Evolutionary conservation across 306 rosid genomes (phyloP).

Genomic region (Fragaria nilgerrensis): DNA sequence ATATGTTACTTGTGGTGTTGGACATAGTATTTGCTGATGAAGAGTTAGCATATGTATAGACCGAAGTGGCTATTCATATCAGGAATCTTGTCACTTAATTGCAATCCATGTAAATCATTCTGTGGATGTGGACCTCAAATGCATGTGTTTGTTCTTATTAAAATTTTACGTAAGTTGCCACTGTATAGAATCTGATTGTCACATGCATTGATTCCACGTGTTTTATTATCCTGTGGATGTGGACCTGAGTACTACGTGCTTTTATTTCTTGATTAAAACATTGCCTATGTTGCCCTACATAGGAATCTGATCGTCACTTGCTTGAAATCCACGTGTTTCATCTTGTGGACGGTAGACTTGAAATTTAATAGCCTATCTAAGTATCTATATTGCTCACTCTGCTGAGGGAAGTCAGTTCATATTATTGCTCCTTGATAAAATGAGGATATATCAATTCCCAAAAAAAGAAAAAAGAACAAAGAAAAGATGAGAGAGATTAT

Average conservation of each 20-base stretch:
- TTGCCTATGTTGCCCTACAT: background rate
- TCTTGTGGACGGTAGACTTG: background rate
- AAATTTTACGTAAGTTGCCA: background rate
- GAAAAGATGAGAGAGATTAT: background rate
- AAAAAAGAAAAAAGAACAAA: background rate
- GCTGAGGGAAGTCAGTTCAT: background rate
- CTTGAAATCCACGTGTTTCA: slow-evolving; percentile 8
- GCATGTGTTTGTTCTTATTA: background rate
- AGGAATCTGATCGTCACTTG: slow-evolving; percentile 4
- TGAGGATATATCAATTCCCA: background rate
- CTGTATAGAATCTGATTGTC: background rate
- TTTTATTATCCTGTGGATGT: background rate
- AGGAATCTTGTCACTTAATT: background rate
- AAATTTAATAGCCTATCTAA: background rate
- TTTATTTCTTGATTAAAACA: background rate
- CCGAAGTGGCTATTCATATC: background rate
- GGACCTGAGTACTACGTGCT: background rate
- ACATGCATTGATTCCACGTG: slow-evolving; percentile 3
- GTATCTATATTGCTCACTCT: background rate
- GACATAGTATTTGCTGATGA: background rate
- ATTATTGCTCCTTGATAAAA: slow-evolving; percentile 7
- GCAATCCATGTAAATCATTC: background rate
- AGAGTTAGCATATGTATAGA: background rate
- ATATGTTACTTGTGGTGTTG: background rate
- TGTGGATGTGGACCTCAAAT: background rate